Percentiles rank a stretch among this genome's conserved stretches.
Conservation (phyloP, 805 yeast species). For the Kodamaea neixiangensis region DNA sequence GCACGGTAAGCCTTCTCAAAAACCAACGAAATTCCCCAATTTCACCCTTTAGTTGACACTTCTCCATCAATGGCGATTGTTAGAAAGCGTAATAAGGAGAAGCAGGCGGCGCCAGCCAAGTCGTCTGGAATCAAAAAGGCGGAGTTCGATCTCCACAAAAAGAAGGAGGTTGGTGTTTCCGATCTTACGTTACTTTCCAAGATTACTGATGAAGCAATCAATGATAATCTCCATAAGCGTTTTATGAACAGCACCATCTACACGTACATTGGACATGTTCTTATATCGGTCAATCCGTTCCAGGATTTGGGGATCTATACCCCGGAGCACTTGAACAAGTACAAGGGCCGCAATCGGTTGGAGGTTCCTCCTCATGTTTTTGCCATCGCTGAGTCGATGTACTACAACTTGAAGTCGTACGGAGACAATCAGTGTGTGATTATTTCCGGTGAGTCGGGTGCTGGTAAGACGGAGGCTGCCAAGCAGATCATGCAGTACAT, state of each 20-base stretch:
- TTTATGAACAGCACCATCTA: constrained; percentile 89
- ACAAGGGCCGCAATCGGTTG: constrained; percentile 88
- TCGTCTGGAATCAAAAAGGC: constrained; percentile 75
- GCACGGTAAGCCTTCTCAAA: background rate
- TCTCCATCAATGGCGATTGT: constrained; percentile 89
- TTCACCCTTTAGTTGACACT: background rate
- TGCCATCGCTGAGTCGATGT: constrained; percentile 97
- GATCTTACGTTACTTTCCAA: constrained; percentile 88
- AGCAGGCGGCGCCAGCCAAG: constrained; percentile 57
- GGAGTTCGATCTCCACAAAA: constrained; percentile 80
- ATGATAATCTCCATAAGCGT: constrained; percentile 85
- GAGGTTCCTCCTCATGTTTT: constrained; percentile 98
- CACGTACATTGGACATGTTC: constrained; percentile 90
- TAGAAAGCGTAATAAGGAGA: constrained; percentile 60
- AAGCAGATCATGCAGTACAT: constrained; percentile 97
- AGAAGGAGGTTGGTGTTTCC: constrained; percentile 97
- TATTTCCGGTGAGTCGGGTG: constrained; percentile 97
- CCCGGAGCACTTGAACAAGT: constrained; percentile 67
- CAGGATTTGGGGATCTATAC: constrained; percentile 95
- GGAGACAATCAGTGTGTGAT: constrained; percentile 96
- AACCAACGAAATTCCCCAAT: constrained; percentile 1
- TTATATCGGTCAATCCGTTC: constrained; percentile 95
- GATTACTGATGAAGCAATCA: constrained; percentile 89
- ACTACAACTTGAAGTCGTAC: constrained; percentile 90
- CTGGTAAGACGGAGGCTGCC: constrained; percentile 98